These are phyloP conservation scores for Pyronema omphalodes DNA, from an alignment of 495 filamentous ascomycete species.

Conservation along the genomic window DNA sequence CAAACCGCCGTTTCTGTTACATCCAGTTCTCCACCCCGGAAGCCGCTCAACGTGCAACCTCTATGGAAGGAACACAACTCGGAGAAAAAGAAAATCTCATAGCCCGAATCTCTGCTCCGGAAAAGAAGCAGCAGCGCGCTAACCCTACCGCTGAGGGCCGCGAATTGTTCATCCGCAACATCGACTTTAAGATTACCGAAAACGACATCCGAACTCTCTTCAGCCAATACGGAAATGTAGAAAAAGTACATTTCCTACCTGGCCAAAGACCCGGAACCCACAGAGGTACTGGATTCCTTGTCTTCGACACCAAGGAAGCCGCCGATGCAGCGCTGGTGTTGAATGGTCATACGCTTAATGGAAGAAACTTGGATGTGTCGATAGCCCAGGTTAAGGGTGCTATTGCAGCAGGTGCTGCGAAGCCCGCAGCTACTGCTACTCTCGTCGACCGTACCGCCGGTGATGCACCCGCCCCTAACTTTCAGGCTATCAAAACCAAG, in stretches of 20 bases:
- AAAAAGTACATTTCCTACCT: conserved; percentile 43
- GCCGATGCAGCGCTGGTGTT: conserved; percentile 51
- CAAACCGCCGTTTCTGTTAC: conserved; percentile 82
- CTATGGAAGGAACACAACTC: conserved; percentile 47
- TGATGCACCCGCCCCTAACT: conserved; percentile 2
- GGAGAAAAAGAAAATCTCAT: conserved; percentile 47
- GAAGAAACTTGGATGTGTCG: conserved; percentile 51
- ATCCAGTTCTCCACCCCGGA: conserved; percentile 56
- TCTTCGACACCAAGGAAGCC: conserved; percentile 53
- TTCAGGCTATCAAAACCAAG: conserved; percentile 34
- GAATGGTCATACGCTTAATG: conserved; percentile 50
- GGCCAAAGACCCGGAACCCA: conserved; percentile 43
- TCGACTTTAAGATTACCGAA: conserved; percentile 47
- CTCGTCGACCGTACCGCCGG: conserved; percentile 16
- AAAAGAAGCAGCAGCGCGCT: conserved; percentile 52
- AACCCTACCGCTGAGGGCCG: conserved; percentile 64
- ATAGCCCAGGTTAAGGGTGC: conserved; percentile 29
- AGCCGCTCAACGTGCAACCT: conserved; percentile 46
- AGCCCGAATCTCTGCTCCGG: conserved; percentile 70
- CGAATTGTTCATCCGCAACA: conserved; percentile 64
- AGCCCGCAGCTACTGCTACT: conserved; percentile 4
- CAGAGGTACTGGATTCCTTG: conserved; percentile 59
- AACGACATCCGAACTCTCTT: conserved; percentile 53
- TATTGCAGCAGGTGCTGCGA: conserved; percentile 6
- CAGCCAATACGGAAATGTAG: conserved; percentile 52